A percentile compares a stretch with the other conserved stretches of the same genome.
Conservation (phyloP, 2,329 filamentous ascomycete species). For the Colletotrichum tanaceti region DNA sequence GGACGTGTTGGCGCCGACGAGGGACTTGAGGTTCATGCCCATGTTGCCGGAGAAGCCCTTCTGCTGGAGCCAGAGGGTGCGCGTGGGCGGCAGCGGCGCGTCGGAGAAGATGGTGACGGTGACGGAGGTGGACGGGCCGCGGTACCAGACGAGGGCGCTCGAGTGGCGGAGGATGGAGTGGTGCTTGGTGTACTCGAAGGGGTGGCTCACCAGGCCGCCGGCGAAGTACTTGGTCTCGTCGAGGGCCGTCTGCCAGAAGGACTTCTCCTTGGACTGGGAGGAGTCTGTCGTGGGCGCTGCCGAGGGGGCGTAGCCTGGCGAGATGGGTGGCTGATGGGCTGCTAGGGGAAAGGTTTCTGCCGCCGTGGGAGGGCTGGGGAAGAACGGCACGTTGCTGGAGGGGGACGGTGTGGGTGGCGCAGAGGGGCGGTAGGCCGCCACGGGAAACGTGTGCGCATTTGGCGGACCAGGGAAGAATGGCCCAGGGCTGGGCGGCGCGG, state of each 20-base stretch:
- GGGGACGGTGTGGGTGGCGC: conserved; percentile 1
- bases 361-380: conserved; percentile 6
- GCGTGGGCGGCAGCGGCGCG: conserved; percentile 63
- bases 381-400: background rate
- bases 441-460: conserved; percentile 17
- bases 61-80: conserved; percentile 75
- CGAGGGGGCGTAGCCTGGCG: conserved; percentile 8
- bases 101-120: conserved; percentile 73
- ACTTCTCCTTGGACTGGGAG: conserved; percentile 32
- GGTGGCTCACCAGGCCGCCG: conserved; percentile 71
- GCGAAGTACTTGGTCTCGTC: conserved; percentile 74
- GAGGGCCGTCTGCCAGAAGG: conserved; percentile 60
- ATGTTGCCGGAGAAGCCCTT: conserved; percentile 76
- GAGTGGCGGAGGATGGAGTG: conserved; percentile 76
- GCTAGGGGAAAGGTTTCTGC: conserved; percentile 20
- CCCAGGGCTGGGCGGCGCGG: background rate
- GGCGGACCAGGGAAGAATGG: conserved; percentile 20
- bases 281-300: conserved; percentile 6
- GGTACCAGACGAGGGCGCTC: conserved; percentile 72
- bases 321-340: background rate
- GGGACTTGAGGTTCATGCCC: conserved; percentile 73
- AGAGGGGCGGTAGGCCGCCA: conserved; percentile 19
- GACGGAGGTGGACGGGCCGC: conserved; percentile 72
- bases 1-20: conserved; percentile 67
- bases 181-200: conserved; percentile 73